Conservation (phyloP, 2,329 filamentous ascomycete species). For the Xenosphaeropsis pyriputrescens region DNA sequence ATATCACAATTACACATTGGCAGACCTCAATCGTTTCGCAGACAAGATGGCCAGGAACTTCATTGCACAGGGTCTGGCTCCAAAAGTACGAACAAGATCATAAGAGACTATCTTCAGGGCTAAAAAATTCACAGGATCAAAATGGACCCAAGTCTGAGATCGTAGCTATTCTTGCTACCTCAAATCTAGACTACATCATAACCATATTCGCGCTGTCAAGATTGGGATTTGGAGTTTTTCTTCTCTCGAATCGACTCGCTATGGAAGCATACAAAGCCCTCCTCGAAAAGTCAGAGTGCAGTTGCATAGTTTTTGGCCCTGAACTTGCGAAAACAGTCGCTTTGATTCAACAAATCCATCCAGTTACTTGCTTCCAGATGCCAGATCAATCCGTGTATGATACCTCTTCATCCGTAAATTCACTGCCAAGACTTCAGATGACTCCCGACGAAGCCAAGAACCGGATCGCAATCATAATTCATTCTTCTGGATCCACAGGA, state of each 20-base stretch:
- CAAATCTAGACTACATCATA: constrained; percentile 33
- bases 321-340: constrained; percentile 2
- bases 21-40: constrained; percentile 15
- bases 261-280: constrained; percentile 32
- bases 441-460: constrained; percentile 7
- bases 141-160: background rate
- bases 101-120: background rate
- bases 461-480: constrained; percentile 15
- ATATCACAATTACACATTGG: constrained; percentile 14
- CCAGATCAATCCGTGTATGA: constrained; percentile 4
- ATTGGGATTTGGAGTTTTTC: constrained; percentile 34
- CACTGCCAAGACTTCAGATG: constrained; percentile 5
- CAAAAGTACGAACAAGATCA: constrained; percentile 4
- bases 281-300: constrained; percentile 23
- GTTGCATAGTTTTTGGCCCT: constrained; percentile 5
- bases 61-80: constrained; percentile 7
- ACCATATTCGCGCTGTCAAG: constrained; percentile 34
- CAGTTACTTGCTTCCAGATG: background rate
- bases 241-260: constrained; percentile 37
- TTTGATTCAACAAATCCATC: constrained; percentile 3
- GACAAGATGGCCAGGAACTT: constrained; percentile 12
- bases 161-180: constrained; percentile 9
- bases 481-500: constrained; percentile 34
- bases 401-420: constrained; percentile 14
- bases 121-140: background rate